These are phyloP conservation scores for Allium fistulosum DNA, from an alignment of 106 monocot species.

Conservation along the genomic window DNA sequence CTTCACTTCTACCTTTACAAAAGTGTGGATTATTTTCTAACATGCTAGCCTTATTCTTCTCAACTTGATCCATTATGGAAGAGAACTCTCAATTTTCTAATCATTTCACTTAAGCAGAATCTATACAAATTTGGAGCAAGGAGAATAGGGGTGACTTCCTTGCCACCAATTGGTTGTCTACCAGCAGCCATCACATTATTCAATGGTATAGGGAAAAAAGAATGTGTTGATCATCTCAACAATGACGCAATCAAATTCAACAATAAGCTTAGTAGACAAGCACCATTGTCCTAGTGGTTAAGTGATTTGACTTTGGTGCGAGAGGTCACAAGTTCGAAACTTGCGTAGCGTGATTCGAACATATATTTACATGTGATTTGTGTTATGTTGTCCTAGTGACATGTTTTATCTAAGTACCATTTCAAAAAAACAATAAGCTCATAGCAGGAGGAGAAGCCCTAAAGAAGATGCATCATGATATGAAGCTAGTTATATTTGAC, in stretches of 20 bases:
- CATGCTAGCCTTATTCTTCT: too few relatives aligned
- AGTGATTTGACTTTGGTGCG: too few relatives aligned
- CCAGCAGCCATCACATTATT: constrained; percentile 78
- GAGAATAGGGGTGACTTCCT: constrained; percentile 69
- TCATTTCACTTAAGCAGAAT: constrained; percentile 14
- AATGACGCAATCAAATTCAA: constrained; percentile 60
- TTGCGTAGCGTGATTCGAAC: too few relatives aligned
- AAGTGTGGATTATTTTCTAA: too few relatives aligned
- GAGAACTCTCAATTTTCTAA: too few relatives aligned
- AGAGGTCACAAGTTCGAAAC: neutral
- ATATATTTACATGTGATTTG: too few relatives aligned
- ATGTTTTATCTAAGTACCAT: too few relatives aligned
- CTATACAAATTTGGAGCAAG: constrained; percentile 55
- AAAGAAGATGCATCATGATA: constrained; percentile 29
- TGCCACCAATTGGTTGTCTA: constrained; percentile 76
- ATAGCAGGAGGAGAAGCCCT: constrained; percentile 14
- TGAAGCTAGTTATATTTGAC: constrained; percentile 82
- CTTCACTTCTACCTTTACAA: too few relatives aligned
- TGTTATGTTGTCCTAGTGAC: too few relatives aligned
- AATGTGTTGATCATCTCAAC: constrained; percentile 62
- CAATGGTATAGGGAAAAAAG: constrained; percentile 27
- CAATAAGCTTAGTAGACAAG: constrained; percentile 26
- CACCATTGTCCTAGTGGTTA: too few relatives aligned
- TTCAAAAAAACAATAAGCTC: too few relatives aligned
- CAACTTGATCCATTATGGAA: too few relatives aligned